These are phyloP conservation scores for Rhodamnia argentea DNA, from an alignment of 345 rosid genomes.

Conservation along the genomic window DNA sequence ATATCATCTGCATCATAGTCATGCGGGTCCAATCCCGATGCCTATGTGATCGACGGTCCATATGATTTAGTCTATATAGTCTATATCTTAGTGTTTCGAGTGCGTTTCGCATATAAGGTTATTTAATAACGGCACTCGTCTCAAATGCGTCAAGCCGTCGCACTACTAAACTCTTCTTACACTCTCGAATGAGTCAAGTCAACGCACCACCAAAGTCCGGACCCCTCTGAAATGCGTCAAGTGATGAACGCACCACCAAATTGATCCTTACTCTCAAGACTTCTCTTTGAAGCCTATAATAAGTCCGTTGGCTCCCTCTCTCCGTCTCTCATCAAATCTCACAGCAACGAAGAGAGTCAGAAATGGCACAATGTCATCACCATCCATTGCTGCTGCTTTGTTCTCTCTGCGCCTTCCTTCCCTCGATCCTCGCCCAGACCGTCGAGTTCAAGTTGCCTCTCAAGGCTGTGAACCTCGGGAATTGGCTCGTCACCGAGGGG, in stretches of 20 bases:
- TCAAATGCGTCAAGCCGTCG: no score
- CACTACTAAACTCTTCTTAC: no score
- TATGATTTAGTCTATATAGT: no score
- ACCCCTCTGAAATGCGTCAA: not conserved
- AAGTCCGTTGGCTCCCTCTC: not conserved
- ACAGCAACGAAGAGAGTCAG: not conserved
- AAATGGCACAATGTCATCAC: not conserved
- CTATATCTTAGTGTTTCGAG: no score
- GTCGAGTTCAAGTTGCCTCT: not conserved
- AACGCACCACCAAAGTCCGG: no score
- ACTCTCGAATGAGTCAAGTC: no score
- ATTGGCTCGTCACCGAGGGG: constrained; percentile 13
- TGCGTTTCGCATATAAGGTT: no score
- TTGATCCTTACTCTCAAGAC: not conserved
- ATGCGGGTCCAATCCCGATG: no score
- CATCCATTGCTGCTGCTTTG: not conserved
- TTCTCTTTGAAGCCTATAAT: not conserved
- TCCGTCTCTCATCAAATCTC: not conserved
- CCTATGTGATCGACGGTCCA: no score
- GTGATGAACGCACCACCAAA: not conserved
- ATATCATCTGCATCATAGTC: no score
- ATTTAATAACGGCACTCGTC: no score
- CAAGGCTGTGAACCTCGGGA: constrained; percentile 12
- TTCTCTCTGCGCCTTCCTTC: not conserved
- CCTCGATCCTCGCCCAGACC: not conserved